A percentile compares a stretch with the other conserved stretches of the same genome.
Evolutionary conservation across 1,139 yeast species (phyloP).

Genomic region (Kodamaea anthophila): DNA sequence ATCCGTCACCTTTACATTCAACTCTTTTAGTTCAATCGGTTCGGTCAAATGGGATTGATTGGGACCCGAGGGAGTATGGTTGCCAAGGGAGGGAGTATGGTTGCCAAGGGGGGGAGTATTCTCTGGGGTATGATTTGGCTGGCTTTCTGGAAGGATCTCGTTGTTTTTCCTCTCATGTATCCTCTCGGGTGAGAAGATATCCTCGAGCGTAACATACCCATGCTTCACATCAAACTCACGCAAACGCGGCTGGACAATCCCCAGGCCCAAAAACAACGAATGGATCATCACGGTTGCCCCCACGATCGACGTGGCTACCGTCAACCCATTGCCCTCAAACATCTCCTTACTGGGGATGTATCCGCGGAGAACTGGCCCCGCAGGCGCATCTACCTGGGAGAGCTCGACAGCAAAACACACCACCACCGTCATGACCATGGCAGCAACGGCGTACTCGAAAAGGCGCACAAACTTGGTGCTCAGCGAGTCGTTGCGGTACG

Average conservation of each 20-base stretch:
- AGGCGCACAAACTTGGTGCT: slow-evolving; percentile 57
- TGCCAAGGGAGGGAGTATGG: background rate
- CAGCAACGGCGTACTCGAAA: slow-evolving; percentile 64
- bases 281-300: slow-evolving; percentile 89
- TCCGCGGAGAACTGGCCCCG: slow-evolving; percentile 57
- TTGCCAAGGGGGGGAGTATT: background rate
- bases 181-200: slow-evolving; percentile 7
- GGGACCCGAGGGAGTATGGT: background rate
- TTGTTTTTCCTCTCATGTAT: slow-evolving; percentile 6
- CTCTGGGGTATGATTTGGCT: background rate
- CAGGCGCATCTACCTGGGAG: slow-evolving; percentile 45
- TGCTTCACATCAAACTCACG: slow-evolving; percentile 51
- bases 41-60: background rate
- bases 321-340: slow-evolving; percentile 58
- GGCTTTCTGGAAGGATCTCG: slow-evolving; percentile 1
- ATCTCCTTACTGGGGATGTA: slow-evolving; percentile 61
- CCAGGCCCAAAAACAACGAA: slow-evolving; percentile 68
- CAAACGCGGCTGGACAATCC: slow-evolving; percentile 67
- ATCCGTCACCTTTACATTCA: slow-evolving; percentile 7
- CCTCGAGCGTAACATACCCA: slow-evolving; percentile 30
- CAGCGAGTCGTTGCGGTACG: slow-evolving; percentile 64
- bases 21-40: slow-evolving; percentile 8
- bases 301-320: slow-evolving; percentile 68
- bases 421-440: slow-evolving; percentile 62
- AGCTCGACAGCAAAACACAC: slow-evolving; percentile 68